Conservation (phyloP, 495 filamentous ascomycete genomes). For the Astrothelium subdiscretum region DNA sequence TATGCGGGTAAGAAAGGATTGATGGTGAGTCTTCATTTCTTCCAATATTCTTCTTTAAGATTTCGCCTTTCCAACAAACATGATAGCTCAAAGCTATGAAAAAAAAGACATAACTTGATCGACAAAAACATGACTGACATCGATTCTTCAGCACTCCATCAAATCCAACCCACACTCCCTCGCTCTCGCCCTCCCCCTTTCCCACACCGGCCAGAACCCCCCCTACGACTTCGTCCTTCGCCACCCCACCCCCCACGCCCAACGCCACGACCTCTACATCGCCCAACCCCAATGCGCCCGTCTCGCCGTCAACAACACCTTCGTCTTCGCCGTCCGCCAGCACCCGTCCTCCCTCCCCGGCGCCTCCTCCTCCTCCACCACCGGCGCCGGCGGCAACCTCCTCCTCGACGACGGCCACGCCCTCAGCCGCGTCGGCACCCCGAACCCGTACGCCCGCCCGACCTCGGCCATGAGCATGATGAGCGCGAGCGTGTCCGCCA, state of each 20-base stretch:
- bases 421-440: conserved; percentile 2
- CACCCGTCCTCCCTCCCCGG: conserved; percentile 56
- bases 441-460: conserved; percentile 53
- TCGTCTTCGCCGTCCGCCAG: conserved; percentile 90
- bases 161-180: conserved; percentile 88
- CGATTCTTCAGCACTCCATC: conserved; percentile 55
- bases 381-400: neutral
- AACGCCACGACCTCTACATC: conserved; percentile 93
- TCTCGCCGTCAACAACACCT: conserved; percentile 88
- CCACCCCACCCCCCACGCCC: conserved; percentile 92
- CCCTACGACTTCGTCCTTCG: conserved; percentile 85
- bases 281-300: conserved; percentile 83
- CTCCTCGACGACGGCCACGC: neutral
- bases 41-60: neutral
- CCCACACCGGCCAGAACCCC: conserved; percentile 83
- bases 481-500: conserved; percentile 42
- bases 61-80: no score
- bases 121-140: neutral
- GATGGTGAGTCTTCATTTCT: conserved; percentile 40
- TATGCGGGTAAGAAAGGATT: conserved; percentile 89
- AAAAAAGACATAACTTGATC: neutral
- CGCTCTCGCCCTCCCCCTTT: conserved; percentile 79
- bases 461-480: conserved; percentile 74
- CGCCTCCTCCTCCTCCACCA: conserved; percentile 36
- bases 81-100: no score